Evolutionary conservation across 352 stramenopile species (phyloP), one percentile per base, ranked within the genome.

Genomic region (Phytopythium helicoides): DNA sequence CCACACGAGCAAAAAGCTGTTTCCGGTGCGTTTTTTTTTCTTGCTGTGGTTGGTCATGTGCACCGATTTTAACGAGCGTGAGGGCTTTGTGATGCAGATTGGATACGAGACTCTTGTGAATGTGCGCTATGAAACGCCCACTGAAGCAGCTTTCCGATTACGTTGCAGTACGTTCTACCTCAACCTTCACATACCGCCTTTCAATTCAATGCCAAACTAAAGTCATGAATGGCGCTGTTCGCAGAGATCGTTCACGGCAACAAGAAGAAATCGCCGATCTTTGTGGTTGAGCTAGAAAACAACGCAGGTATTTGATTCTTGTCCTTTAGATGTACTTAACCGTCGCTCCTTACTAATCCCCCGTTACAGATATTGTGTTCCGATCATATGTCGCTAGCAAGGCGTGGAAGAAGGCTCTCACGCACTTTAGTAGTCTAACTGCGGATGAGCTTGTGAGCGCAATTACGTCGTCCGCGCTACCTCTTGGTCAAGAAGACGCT

Each of bases 391-490:
- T 88, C 25, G 65, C 80, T 18, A 86, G 58, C 48, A 92, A 89
- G 65, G 84, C 84, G 11, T 94, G 84, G 84, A 91, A 87, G 31
- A 91, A 92, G 54, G 81, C 84, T 34, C 51, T 94, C 2, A 54
- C 67, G 5, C 77, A 92, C 58, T 89, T 92, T n/a, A 69, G 85
- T 37, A 76, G 65, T 22, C 56, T 92, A n/a, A 55, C 64, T 16
- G 39, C 51, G 10, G 71, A 89, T 21, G 67, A 92, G 40, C 56
- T 92, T 22, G 44, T 67, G 37, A 31, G 37, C 8, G 37, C 76
- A 11, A 56, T 81, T 12, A 56, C 48, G 6, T 60, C 62, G 9
- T 68, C 68, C 0, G 41, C 60, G 8, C 54, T 71, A 38, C 38
- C 33, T 4, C 16, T 47, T 18, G 58, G 67, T 22, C 58, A 66